Evolutionary conservation across 768 basidiomycete genomes (phyloP).

Genomic region (Suillus bovinus): DNA sequence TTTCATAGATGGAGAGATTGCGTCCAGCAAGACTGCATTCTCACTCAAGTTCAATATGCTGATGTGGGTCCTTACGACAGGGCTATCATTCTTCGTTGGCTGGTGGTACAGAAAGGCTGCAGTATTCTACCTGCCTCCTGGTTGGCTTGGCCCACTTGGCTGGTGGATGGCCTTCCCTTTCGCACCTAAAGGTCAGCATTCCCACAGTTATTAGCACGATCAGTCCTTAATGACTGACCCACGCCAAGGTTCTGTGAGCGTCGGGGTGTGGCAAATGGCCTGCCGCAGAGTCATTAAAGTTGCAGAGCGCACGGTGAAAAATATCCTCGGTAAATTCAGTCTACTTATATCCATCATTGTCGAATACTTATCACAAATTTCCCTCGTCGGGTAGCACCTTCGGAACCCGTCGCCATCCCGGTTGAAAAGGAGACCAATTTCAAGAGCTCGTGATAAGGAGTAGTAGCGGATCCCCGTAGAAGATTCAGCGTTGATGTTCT

Average conservation of each 20-base stretch:
- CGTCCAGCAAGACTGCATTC: constrained; percentile 61
- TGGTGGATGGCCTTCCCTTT: constrained; percentile 93
- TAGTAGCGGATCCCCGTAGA: constrained; percentile 8
- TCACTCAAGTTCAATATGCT: constrained; percentile 67
- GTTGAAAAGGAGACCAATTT: constrained; percentile 15
- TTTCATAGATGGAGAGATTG: constrained; percentile 63
- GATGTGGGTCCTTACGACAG: constrained; percentile 87
- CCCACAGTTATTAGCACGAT: not conserved
- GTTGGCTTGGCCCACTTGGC: constrained; percentile 86
- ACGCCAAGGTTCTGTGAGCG: constrained; percentile 80
- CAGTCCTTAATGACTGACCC: constrained; percentile 3
- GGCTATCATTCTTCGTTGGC: constrained; percentile 78
- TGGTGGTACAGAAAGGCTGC: constrained; percentile 92
- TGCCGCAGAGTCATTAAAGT: constrained; percentile 82
- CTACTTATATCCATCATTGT: constrained; percentile 11
- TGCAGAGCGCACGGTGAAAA: constrained; percentile 73
- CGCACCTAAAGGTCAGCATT: constrained; percentile 73
- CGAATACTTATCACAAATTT: constrained; percentile 6
- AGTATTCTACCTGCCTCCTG: constrained; percentile 89
- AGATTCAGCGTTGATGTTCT: constrained; percentile 2
- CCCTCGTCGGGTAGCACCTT: constrained; percentile 14
- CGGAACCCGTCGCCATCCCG: constrained; percentile 23
- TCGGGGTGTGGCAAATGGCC: constrained; percentile 94
- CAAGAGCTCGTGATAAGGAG: constrained; percentile 21
- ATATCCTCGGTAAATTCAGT: constrained; percentile 42